A percentile compares a stretch with the other conserved stretches of the same genome.
phyloP scores from a whole-genome alignment of 2,329 filamentous ascomycete species.

The Nothopassalora personata region DNA sequence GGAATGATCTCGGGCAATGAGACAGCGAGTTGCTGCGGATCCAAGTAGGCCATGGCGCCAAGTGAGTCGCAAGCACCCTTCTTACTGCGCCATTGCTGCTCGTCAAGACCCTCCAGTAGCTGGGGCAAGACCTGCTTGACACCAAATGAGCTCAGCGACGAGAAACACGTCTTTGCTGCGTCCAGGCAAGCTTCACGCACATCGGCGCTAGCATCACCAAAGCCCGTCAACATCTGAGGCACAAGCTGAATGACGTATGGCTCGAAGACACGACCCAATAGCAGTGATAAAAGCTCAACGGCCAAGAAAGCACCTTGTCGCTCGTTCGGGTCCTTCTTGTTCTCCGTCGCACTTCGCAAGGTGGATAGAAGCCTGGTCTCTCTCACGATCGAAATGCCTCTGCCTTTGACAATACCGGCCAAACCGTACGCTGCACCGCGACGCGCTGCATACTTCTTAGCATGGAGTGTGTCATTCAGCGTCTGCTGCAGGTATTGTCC shows the following conservation, averaged over 20 bases:
- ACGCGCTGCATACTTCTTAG: conserved; percentile 87
- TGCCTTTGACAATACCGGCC: conserved; percentile 82
- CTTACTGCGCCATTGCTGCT: conserved; percentile 96
- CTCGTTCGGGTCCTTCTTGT: conserved; percentile 87
- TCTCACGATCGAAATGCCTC: conserved; percentile 72
- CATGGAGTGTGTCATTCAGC: conserved; percentile 73
- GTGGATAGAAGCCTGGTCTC: conserved; percentile 82
- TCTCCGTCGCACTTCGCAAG: conserved; percentile 77
- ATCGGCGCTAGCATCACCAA: conserved; percentile 81
- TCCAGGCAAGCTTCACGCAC: conserved; percentile 91
- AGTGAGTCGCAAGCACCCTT: conserved; percentile 95
- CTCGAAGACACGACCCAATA: conserved; percentile 86
- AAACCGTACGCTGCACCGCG: conserved; percentile 93
- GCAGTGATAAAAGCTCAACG: conserved; percentile 81
- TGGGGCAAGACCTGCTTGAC: conserved; percentile 93
- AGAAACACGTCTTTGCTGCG: conserved; percentile 89
- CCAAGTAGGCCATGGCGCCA: conserved; percentile 96
- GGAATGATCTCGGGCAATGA: conserved; percentile 96
- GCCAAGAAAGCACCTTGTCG: conserved; percentile 83
- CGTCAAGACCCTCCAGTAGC: conserved; percentile 83
- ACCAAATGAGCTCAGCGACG: conserved; percentile 87
- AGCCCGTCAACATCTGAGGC: conserved; percentile 79
- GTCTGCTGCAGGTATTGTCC: conserved; percentile 75
- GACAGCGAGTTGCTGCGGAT: conserved; percentile 86
- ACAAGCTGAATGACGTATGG: conserved; percentile 96